Evolutionary conservation across 768 basidiomycete genomes (phyloP).

Genomic region (Boletus subparvulus): DNA sequence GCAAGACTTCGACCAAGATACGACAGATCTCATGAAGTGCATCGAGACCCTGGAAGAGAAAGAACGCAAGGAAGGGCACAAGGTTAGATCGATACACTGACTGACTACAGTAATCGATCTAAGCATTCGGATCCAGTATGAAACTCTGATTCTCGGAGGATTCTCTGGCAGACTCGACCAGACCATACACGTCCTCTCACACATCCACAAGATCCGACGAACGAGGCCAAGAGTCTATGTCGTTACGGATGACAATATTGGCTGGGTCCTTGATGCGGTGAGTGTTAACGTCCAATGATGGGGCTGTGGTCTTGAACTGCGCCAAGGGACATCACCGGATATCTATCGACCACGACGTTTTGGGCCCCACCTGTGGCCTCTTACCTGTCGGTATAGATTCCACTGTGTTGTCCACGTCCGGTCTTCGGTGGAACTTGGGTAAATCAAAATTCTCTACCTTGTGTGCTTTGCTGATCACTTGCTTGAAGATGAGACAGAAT

Average conservation of each 20-base stretch:
- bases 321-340: constrained; percentile 81
- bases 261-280: constrained; percentile 84
- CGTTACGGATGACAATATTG: constrained; percentile 87
- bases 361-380: constrained; percentile 93
- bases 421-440: constrained; percentile 91
- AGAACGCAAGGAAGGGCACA: constrained; percentile 44
- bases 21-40: constrained; percentile 98
- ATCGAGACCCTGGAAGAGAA: constrained; percentile 57
- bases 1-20: constrained; percentile 69
- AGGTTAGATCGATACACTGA: constrained; percentile 31
- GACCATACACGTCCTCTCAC: constrained; percentile 85
- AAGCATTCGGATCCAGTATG: constrained; percentile 43
- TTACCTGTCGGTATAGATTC: constrained; percentile 84
- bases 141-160: constrained; percentile 82
- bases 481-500: constrained; percentile 53
- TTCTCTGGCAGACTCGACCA: constrained; percentile 92
- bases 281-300: constrained; percentile 15
- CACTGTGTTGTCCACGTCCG: constrained; percentile 76
- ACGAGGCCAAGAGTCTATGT: constrained; percentile 61
- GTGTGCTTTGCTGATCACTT: constrained; percentile 3
- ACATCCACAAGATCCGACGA: constrained; percentile 76
- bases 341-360: constrained; percentile 62
- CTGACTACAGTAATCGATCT: neutral
- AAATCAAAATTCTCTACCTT: constrained; percentile 22
- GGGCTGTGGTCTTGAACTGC: neutral